Evolutionary conservation across 768 basidiomycete species (phyloP), one percentile per base, ranked within the genome.

Genomic region (Postia placenta): DNA sequence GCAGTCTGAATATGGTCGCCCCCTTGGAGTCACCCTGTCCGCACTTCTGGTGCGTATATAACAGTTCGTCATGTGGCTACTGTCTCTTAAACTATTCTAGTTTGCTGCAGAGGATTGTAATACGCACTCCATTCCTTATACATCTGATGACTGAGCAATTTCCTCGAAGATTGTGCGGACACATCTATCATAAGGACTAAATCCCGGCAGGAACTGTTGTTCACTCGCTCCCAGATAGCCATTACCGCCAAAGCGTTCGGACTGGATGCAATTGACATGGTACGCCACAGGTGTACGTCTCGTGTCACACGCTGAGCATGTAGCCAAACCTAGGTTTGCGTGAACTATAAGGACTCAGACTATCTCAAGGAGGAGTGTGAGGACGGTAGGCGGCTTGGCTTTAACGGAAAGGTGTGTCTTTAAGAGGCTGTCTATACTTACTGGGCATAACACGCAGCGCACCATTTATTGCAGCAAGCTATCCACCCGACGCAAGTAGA

Each of bases 81-180:
- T 9, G n/a, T 40, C 39, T 40, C 9, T 40, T n/a, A n/a, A n/a
- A n/a, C 19, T 40, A 9, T 2, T 36, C 1, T 56, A 95, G 93
- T 97, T 96, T 64, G 93, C 90, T 2, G 90, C 92, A 19, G 93
- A 97, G 70, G 93, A 97, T 59, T 95, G 91, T 92, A 64, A 54
- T n/a, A n/a, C n/a, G n/a, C n/a, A n/a, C n/a, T n/a, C n/a, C n/a
- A n/a, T n/a, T n/a, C n/a, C n/a, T n/a, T n/a, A n/a, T n/a, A n/a
- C n/a, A n/a, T n/a, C 7, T 33, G 30, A 15, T 33, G 30, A 7
- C 15, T 33, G 15, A 33, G 7, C 30, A 33, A 7, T 39, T 44
- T 43, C 9, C 33, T 27, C 15, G 20, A 43, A 95, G 92, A 91
- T 64, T 96, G 94, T 58, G 92, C 93, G 0, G 87, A 92, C 61